Evolutionary conservation across 2,329 filamentous ascomycete genomes (phyloP).

Genomic region (Stemphylium lycopersici): DNA sequence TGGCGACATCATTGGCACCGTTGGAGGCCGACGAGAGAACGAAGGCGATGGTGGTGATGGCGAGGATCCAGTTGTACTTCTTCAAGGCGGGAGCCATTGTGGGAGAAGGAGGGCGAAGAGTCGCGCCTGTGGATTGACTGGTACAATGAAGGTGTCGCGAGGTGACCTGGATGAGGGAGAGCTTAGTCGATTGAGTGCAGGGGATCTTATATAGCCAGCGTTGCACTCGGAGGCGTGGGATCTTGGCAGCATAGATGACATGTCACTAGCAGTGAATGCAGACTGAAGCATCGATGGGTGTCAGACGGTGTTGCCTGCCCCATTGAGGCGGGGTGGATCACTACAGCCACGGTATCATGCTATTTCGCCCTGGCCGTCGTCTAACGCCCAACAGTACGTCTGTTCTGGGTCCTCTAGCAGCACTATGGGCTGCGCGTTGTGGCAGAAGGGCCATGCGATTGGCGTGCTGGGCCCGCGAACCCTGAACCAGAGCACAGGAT

Average conservation of each 20-base stretch:
- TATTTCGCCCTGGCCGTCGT: background rate
- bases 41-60: constrained; percentile 49
- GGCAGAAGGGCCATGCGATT: background rate
- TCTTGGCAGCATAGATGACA: background rate
- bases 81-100: constrained; percentile 14
- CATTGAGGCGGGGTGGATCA: constrained; percentile 5
- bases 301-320: constrained; percentile 1
- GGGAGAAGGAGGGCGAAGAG: constrained; percentile 1
- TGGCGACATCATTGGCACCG: constrained; percentile 61
- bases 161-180: background rate
- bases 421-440: background rate
- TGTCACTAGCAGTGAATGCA: background rate
- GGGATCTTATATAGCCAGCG: constrained; percentile 6
- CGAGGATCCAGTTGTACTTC: constrained; percentile 51
- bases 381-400: background rate
- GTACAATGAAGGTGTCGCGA: background rate
- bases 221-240: background rate
- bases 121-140: constrained; percentile 3
- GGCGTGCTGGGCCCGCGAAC: background rate
- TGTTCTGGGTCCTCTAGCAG: background rate
- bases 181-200: background rate
- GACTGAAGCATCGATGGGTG: background rate
- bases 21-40: constrained; percentile 46
- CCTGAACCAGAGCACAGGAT: background rate
- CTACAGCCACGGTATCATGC: constrained; percentile 10